Conservation (phyloP, 2,329 filamentous ascomycete species). For the Malbranchea zuffiana region DNA sequence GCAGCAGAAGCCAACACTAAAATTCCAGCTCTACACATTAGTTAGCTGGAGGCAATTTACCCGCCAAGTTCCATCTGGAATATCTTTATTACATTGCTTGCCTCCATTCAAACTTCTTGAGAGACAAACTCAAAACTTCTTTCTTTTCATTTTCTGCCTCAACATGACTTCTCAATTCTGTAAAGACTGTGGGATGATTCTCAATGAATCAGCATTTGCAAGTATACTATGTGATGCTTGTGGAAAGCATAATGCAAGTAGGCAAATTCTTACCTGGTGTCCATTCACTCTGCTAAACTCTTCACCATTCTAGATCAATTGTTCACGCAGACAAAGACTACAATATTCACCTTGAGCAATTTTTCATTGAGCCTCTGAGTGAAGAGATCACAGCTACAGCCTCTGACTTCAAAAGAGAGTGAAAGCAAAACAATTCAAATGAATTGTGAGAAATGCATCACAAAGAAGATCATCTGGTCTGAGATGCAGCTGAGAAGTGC, state of each 20-base stretch:
- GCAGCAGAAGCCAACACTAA: too few relatives aligned
- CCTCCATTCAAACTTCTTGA: too few relatives aligned
- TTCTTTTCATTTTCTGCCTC: background rate
- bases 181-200: conserved; percentile 15
- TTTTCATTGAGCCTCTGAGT: conserved; percentile 16
- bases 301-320: background rate
- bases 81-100: too few relatives aligned
- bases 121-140: background rate
- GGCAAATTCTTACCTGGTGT: background rate
- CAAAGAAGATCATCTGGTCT: conserved; percentile 16
- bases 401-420: conserved; percentile 11
- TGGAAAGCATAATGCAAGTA: conserved; percentile 14
- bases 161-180: conserved; percentile 16
- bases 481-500: conserved; percentile 62
- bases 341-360: conserved; percentile 12
- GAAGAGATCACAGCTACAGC: too few relatives aligned
- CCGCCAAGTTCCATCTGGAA: background rate
- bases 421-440: conserved; percentile 11
- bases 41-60: too few relatives aligned
- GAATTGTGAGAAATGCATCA: conserved; percentile 15
- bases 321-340: conserved; percentile 8
- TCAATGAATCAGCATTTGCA: conserved; percentile 11
- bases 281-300: background rate
- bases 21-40: too few relatives aligned
- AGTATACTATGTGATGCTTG: conserved; percentile 14